These are phyloP conservation scores for Warburgia ugandensis DNA, from an alignment of 164 flowering plant genomes.

Conservation along the genomic window DNA sequence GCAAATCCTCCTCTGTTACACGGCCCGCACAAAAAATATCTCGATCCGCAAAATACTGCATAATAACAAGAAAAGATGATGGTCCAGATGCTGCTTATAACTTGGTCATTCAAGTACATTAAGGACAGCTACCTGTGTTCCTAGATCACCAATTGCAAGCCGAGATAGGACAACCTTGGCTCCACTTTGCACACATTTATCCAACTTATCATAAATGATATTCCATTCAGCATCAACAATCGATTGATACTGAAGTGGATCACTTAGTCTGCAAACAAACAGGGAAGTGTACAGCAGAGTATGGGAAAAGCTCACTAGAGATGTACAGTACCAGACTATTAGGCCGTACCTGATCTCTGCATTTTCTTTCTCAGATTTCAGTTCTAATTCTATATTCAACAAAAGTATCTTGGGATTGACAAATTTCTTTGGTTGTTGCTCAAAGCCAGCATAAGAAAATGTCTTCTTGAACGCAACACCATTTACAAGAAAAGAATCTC, in stretches of 20 bases:
- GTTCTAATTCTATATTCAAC: constrained; percentile 83
- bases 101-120: too few relatives aligned
- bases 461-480: constrained; percentile 98
- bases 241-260: constrained; percentile 93
- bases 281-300: too few relatives aligned
- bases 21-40: constrained; percentile 99
- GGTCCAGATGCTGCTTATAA: too few relatives aligned
- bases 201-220: constrained; percentile 95
- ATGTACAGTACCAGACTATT: too few relatives aligned
- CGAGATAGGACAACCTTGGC: constrained; percentile 95
- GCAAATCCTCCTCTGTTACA: constrained; percentile 93
- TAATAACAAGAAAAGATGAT: not conserved
- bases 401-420: constrained; percentile 73
- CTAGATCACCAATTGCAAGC: constrained; percentile 93
- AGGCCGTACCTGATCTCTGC: constrained; percentile 99
- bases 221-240: constrained; percentile 99
- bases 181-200: constrained; percentile 92
- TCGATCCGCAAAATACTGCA: constrained; percentile 97
- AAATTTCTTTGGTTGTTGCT: constrained; percentile 97
- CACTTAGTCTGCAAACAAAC: constrained; percentile 91
- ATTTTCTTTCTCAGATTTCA: constrained; percentile 98
- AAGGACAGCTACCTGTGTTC: constrained; percentile 64
- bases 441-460: constrained; percentile 95
- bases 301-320: too few relatives aligned
- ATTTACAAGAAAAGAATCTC: constrained; percentile 91